Evolutionary conservation across 2,329 filamentous ascomycete species (phyloP), one percentile per base, ranked within the genome.

Genomic region (Teratosphaeria viscida): DNA sequence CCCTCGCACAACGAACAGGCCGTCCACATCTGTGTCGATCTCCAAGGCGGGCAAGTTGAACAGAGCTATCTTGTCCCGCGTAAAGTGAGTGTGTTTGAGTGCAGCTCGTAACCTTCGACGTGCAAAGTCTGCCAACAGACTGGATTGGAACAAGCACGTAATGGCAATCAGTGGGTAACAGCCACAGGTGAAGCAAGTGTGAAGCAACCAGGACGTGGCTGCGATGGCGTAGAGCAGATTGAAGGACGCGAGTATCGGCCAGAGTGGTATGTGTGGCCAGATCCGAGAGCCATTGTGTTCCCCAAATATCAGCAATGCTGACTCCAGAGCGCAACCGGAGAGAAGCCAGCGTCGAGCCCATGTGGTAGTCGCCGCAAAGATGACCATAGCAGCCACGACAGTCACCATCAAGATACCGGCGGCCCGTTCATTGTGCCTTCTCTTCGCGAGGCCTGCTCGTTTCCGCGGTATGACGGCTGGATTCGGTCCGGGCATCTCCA

Each of bases 21-120:
- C 81, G 62, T 79, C 74, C 14, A 81, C 78, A 29, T 81, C 78
- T 0, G 76, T 79, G 63, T 82, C 80, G 52, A 82, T 81, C 64
- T 82, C 80, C 57, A 82, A 66, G 1, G 79, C 80, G 0, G 81
- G 79, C 6, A 80, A 65, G 56, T 78, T 73, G 62, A 79, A 79
- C 57, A 79, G 70, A 2, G 78, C 78, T 59, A 82, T 73, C 60
- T 77, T 77, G 60, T 82, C 79, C 54, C 77, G 76, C 61, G 79
- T 77, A 64, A 82, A 81, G 59, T 81, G 77, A 26, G 79, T 70
- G 54, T 75, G 67, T 32, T 77, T 68, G 10, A 80, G 66, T 26
- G 66, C 68, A 19, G 70, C 71, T 54, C 71, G 61, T 6, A 78
- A 68, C 7, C 61, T 66, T 34, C 69, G 70, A 35, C 77, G 68